A percentile compares a stretch with the other conserved stretches of the same genome.
Evolutionary conservation across 169 alveolate genomes (phyloP).

Genomic region (Eimeria praecox): DNA sequence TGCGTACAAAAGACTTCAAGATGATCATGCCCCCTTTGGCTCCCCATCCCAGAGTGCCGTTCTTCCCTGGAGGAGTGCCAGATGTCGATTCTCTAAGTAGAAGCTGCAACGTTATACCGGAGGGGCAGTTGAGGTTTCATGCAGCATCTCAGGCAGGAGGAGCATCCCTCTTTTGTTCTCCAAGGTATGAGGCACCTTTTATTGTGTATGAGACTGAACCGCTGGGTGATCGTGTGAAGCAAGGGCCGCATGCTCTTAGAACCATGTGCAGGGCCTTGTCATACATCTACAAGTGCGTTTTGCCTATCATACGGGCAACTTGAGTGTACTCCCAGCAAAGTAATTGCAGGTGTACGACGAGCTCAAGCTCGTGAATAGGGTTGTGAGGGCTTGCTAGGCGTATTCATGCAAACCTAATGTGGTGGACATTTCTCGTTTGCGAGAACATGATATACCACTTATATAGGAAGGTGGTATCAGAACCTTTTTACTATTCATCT

Average conservation of each 20-base stretch:
- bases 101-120: neutral
- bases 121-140: neutral
- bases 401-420: neutral
- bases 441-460: neutral
- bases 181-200: neutral
- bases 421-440: neutral
- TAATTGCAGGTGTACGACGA: neutral
- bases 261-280: neutral
- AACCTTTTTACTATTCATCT: neutral
- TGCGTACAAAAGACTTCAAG: constrained; percentile 45
- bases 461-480: neutral
- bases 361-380: no score
- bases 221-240: neutral
- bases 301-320: neutral
- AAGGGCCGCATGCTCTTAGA: neutral
- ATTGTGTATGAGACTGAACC: constrained; percentile 5
- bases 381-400: no score
- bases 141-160: neutral
- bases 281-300: neutral
- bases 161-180: neutral
- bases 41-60: constrained; percentile 39
- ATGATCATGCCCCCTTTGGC: constrained; percentile 37
- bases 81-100: neutral
- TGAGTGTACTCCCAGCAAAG: neutral
- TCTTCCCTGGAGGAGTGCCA: constrained; percentile 19